Evolutionary conservation across 73 alveolate species (phyloP), one percentile per base, ranked within the genome.

Genomic region (Paraurostyla sp.): DNA sequence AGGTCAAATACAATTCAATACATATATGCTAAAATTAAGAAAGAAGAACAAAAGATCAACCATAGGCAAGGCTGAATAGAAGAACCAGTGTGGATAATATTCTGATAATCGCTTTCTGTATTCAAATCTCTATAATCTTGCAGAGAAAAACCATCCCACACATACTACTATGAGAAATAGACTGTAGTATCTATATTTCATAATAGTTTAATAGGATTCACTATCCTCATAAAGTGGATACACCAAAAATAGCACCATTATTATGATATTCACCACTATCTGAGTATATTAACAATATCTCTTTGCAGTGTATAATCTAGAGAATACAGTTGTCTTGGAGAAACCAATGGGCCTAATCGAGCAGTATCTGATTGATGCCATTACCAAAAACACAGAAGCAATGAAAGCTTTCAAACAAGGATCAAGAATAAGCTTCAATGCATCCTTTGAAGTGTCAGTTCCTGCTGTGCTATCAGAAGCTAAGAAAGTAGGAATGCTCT

Each of bases 31-130:
- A 22, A 48, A 73, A 29, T 73, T 49, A 6, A 73, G 65, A 43
- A 73, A 48, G 27, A 48, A 35, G 33, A 49, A 73, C 0, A 46
- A 27, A 25, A 56, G 9, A 43, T 49, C 65, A 48, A 73, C 40
- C 23, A 48, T 43, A 25, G 38, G 11, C 52, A 43, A 48, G 0
- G 56, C 2, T 25, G 71, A 43, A 68, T 71, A 73, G 29, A 73
- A 73, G 1, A 73, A 32, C 71, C 71, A 49, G 27, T 73, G 86
- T 9, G 86, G 71, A 11, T 23, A 22, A 29, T 35, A 13, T 25
- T 73, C 86, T 48, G 86, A 73, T 27, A 73, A 49, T 48, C 86
- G 32, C 46, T 73, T 73, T 73, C 86, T 73, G 29, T 73, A 73
- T 73, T 73, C 86, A 30, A 45, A 73, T 48, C 71, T 43, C 86